Evolutionary conservation across 78 protist genomes (phyloP), one percentile per base, ranked within the genome.

Genomic region (Speleostelium caveatum): DNA sequence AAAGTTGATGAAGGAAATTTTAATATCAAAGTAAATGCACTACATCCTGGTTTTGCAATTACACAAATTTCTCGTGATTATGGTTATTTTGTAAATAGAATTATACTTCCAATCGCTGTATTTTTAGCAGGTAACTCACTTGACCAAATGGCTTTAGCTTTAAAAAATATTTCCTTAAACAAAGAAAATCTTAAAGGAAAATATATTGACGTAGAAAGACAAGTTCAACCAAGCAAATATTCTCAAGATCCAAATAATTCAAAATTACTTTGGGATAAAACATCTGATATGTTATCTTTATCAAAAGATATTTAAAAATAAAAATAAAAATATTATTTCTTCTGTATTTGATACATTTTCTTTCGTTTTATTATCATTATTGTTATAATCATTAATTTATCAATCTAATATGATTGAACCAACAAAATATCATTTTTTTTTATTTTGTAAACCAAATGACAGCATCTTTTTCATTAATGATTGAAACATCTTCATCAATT

Each of bases 401-500:
- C n/a, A n/a, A n/a, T n/a, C n/a, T n/a, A n/a, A n/a, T n/a, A n/a
- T n/a, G n/a, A n/a, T n/a, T n/a, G n/a, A n/a, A n/a, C n/a, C n/a
- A n/a, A n/a, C n/a, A n/a, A n/a, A n/a, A n/a, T n/a, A n/a, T n/a
- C n/a, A n/a, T n/a, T n/a, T 36, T 74, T 10, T 56, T 75, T 60
- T 75, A 75, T 49, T 62, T 60, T 16, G 58, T 55, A 35, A 75
- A 83, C 75, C 75, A 83, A 45, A 83, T 55, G 67, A 56, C 45
- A 53, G 66, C 65, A 60, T 83, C 91, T 12, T 69, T 83, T 28
- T 67, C 79, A 59, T 56, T 42, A 3, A 74, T 49, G 14, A 83
- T 51, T n/a, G 91, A 69, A 5, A 63, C 91, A 1, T 42, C 17
- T 60, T 83, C 91, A n/a, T n/a, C n/a, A n/a, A 56, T 8, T 6